Base-by-base conservation (phyloP, 768 basidiomycete species). In the Cantharellus cinnabarinus region DNA sequence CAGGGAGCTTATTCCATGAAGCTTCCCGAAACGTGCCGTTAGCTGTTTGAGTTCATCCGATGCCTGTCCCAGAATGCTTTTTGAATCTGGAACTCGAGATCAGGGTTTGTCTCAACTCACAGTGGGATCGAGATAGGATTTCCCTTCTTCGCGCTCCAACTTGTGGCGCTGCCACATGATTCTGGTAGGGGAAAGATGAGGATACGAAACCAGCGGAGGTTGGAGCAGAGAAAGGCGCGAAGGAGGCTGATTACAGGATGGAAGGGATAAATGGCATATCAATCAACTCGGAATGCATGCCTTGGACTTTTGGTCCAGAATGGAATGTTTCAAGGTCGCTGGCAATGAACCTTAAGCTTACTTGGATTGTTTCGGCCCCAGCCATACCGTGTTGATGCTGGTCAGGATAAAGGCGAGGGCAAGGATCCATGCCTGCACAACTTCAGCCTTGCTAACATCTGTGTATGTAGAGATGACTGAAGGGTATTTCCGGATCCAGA, bases 91-190 rank as follows among this genome's bases (percentile, higher is more conserved):
- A 29, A 29, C 20, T 29, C 20, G 20, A 29, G 1, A 29, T 29
- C 20, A 29, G 20, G 20, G 20, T 29, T 29, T 29, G 20, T 29
- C 20, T 29, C 20, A 29, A 29, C 20, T 29, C 71, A 88, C 87
- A 50, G 74, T 77, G 39, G 77, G 69, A 58, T 84, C 82, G 64
- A 76, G 80, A 67, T 81, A 79, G 15, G 69, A 65, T 68, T 82
- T 83, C 68, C 20, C 20, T 29, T 87, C 83, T 51, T 79, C 75
- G 65, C 86, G 83, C 72, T 89, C 85, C 60, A 81, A 71, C 62
- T 73, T 79, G 55, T 85, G 80, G 59, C 85, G 75, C 67, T 80
- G 69, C 67, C 83, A 80, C 83, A 84, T 84, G n/a, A 79, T 79
- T 68, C 85, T 86, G 54, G 42, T 41, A 4, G 52, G 10, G 35